Conservation (phyloP, 1,284 basidiomycete genomes). For the Malassezia globosa region DNA sequence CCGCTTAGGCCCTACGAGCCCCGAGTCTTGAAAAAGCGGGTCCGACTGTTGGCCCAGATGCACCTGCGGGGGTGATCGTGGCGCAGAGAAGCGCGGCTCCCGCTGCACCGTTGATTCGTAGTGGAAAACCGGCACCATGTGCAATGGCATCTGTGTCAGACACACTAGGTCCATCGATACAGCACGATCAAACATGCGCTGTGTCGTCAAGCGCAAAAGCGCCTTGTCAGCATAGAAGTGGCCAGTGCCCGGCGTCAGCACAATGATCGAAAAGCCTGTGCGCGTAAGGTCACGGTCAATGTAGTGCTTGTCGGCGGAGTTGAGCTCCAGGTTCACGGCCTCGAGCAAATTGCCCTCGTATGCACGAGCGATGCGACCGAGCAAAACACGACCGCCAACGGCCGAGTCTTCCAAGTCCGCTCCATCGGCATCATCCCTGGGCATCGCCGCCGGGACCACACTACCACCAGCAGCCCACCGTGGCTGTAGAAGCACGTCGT, state of each 20-base stretch:
- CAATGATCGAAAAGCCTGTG: slow-evolving; percentile 73
- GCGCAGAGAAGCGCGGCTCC: too few relatives aligned
- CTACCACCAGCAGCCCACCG: slow-evolving; percentile 29
- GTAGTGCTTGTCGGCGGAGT: slow-evolving; percentile 87
- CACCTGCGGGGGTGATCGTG: too few relatives aligned
- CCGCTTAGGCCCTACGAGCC: not conserved
- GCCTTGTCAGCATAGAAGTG: slow-evolving; percentile 86
- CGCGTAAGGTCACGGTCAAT: slow-evolving; percentile 86
- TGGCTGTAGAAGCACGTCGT: slow-evolving; percentile 39
- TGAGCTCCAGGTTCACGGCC: slow-evolving; percentile 81
- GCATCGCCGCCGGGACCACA: slow-evolving; percentile 26
- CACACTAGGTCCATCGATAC: slow-evolving; percentile 79
- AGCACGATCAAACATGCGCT: slow-evolving; percentile 89
- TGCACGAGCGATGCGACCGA: slow-evolving; percentile 66
- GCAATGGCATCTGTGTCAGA: slow-evolving; percentile 81
- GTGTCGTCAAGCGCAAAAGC: slow-evolving; percentile 79
- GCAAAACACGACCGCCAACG: slow-evolving; percentile 21
- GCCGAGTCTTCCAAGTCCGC: not conserved
- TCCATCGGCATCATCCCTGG: too few relatives aligned
- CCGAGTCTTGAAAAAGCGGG: slow-evolving; percentile 12
- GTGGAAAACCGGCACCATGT: slow-evolving; percentile 56
- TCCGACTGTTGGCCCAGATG: too few relatives aligned
- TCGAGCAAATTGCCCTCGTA: slow-evolving; percentile 91
- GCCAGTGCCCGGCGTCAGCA: slow-evolving; percentile 87
- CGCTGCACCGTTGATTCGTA: slow-evolving; percentile 27